Base-by-base conservation (phyloP, 164 flowering plant genomes). In the Paratinospora sagittata region DNA sequence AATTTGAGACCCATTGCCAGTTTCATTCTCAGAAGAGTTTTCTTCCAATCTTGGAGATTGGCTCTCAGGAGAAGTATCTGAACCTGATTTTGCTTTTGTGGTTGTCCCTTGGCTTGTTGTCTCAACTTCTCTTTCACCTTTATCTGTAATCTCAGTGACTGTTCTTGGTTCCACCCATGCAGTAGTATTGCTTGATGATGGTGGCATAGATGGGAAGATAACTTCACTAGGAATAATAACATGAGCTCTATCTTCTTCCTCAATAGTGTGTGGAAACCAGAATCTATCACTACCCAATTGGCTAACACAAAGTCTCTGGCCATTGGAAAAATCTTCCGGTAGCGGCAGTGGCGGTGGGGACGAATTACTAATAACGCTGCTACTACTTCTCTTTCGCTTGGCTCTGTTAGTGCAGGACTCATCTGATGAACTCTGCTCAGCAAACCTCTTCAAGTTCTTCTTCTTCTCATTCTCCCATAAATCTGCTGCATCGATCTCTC, bases 401-500 rank as follows among this genome's bases (percentile, higher is more conserved):
- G 78, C 84, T 70, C 87, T 83, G 72, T 71, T 82, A 9, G 69
- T 34, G 70, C 82, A 78, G 37, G 84, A 81, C 60, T 86, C 89
- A 57, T 81, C 86, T 0, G 78, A 78, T 2, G 81, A 79, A 33
- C 80, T 83, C 70, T 83, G 86, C 64, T 86, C 95, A 0, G 87
- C 88, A 61, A 78, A 82, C 80, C 97, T 85, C 87, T 88, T 93
- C 86, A 86, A 82, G 72, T 84, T 86, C 85, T 82, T 89, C 39
- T 85, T 65, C 39, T 85, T 47, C 63, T 71, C 82, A 65, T 81
- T 77, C 72, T 83, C 89, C 97, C 92, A 89, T 71, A 84, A 82
- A 75, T 82, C 87, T 57, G 79, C 86, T 62, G 13, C 21, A 26
- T 81, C 83, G 70, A 74, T 72, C 77, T 82, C 86, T 64, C 77